Conservation (phyloP, 169 alveolate genomes). For the Besnoitia besnoiti region DNA sequence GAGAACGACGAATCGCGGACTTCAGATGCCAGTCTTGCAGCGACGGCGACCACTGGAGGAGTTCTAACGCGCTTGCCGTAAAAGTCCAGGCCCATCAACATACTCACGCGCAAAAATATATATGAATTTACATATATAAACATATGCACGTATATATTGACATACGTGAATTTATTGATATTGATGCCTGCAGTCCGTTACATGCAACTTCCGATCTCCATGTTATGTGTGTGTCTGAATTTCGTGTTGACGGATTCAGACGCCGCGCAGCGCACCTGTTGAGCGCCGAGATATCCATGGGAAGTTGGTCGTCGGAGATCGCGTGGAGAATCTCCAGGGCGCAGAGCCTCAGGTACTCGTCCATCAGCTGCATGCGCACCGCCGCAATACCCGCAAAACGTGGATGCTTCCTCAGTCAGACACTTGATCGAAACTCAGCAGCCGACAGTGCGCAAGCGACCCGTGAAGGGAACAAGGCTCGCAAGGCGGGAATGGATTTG, state of each 20-base stretch:
- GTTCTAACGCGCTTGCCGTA: too few relatives aligned
- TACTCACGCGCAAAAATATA: background rate
- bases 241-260: too few relatives aligned
- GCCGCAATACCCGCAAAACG: too few relatives aligned
- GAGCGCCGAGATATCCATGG: constrained; percentile 62
- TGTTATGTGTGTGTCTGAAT: background rate
- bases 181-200: background rate
- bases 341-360: constrained; percentile 36
- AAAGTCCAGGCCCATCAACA: background rate
- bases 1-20: too few relatives aligned
- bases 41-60: too few relatives aligned
- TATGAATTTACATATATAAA: background rate
- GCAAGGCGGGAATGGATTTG: background rate
- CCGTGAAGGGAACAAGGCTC: background rate
- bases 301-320: constrained; percentile 64
- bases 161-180: background rate
- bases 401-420: too few relatives aligned
- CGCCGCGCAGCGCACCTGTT: constrained; percentile 30
- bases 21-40: too few relatives aligned
- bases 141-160: background rate
- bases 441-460: background rate
- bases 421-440: too few relatives aligned
- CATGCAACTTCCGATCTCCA: background rate
- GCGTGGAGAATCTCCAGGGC: constrained; percentile 45
- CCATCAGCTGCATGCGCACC: constrained; percentile 29